Evolutionary conservation across 1,284 basidiomycete species (phyloP).

Genomic region (Sporisorium exsertum): DNA sequence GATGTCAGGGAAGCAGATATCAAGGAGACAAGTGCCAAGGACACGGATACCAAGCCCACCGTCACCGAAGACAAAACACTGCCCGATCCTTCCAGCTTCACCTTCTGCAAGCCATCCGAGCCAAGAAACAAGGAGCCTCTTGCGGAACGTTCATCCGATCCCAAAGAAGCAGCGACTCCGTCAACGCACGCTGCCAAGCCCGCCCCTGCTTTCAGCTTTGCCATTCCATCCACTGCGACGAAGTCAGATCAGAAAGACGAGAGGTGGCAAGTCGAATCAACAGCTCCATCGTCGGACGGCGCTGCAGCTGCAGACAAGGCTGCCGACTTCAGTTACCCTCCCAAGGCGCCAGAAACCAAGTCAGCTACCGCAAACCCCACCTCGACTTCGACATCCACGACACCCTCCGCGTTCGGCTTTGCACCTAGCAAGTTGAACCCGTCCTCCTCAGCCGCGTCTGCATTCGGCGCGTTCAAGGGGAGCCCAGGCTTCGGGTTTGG

Average conservation of each 20-base stretch:
- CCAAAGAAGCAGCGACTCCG: not conserved
- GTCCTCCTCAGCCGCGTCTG: conserved; percentile 20
- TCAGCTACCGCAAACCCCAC: not conserved
- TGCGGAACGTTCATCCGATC: conserved; percentile 3
- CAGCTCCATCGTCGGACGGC: conserved; percentile 1
- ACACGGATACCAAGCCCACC: conserved; percentile 10
- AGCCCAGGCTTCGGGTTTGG: conserved; percentile 33
- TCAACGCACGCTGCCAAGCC: conserved; percentile 9
- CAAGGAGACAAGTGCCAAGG: not conserved
- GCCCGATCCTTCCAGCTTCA: conserved; percentile 25
- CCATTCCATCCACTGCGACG: not conserved
- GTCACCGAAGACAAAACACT: conserved; percentile 2
- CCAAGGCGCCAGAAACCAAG: conserved; percentile 11
- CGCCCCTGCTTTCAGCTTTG: conserved; percentile 12
- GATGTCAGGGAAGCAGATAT: not conserved
- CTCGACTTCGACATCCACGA: conserved; percentile 4
- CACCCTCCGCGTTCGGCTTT: conserved; percentile 32
- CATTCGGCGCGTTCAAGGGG: conserved; percentile 36
- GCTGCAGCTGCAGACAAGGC: conserved; percentile 5
- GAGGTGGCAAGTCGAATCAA: conserved; percentile 9
- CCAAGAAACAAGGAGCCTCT: conserved; percentile 34
- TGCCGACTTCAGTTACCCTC: conserved; percentile 23
- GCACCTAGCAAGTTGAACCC: conserved; percentile 34
- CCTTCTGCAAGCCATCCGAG: conserved; percentile 37
- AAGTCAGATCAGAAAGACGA: conserved; percentile 9